These are phyloP conservation scores for Gymnopilus junonius DNA, from an alignment of 768 basidiomycete species.

Conservation along the genomic window DNA sequence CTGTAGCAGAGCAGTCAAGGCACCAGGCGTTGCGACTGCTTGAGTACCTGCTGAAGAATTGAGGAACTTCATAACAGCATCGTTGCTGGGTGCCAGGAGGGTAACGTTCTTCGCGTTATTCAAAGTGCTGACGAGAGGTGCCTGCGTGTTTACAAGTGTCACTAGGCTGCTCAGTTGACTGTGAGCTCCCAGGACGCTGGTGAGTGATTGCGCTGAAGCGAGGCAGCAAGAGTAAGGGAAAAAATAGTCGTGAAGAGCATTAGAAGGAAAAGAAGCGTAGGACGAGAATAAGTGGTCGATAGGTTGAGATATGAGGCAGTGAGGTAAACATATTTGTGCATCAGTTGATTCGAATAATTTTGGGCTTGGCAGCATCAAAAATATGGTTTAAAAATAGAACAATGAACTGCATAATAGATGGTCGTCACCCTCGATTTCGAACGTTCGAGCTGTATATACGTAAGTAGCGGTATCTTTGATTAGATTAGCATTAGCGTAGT, in stretches of 20 bases:
- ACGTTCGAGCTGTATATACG: too few relatives aligned
- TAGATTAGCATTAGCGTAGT: too few relatives aligned
- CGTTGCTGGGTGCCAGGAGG: constrained; percentile 7
- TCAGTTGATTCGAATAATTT: too few relatives aligned
- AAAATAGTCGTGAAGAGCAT: too few relatives aligned
- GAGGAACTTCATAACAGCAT: constrained; percentile 4
- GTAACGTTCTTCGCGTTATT: constrained; percentile 7
- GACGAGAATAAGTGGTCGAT: too few relatives aligned
- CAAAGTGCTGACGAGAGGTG: background rate
- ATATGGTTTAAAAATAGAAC: background rate
- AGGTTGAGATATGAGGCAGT: too few relatives aligned
- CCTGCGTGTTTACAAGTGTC: constrained; percentile 6
- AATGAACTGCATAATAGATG: too few relatives aligned
- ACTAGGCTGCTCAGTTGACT: constrained; percentile 2
- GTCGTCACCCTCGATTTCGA: too few relatives aligned
- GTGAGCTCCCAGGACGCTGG: background rate
- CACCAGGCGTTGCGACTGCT: background rate
- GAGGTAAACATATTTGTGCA: too few relatives aligned
- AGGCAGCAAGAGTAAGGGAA: background rate
- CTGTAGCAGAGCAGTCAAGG: constrained; percentile 4
- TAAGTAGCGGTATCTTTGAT: too few relatives aligned
- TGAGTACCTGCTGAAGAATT: constrained; percentile 2
- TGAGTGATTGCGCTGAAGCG: background rate
- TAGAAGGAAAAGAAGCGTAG: too few relatives aligned
- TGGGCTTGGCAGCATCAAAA: background rate